phyloP scores from a whole-genome alignment of 2,329 filamentous ascomycete species.

The Cylindrodendrum hubeiense region DNA sequence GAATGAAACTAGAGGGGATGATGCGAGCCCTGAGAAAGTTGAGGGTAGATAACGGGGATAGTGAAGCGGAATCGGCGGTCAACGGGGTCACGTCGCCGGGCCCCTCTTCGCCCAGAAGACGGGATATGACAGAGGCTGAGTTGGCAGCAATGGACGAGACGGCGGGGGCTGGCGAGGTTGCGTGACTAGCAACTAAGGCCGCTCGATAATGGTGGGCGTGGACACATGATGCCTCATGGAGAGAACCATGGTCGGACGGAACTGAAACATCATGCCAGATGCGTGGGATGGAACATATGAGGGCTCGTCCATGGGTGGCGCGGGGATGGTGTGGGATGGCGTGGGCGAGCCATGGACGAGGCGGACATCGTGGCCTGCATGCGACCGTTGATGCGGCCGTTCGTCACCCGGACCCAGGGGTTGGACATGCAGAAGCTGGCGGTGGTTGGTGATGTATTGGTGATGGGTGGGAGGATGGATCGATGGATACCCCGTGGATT shows the following conservation, averaged over 20 bases:
- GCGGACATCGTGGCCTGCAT: conserved; percentile 30
- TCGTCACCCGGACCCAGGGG: conserved; percentile 25
- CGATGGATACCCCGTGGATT: conserved; percentile 38
- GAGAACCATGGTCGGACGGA: conserved; percentile 25
- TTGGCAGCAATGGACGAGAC: conserved; percentile 29
- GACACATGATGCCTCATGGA: conserved; percentile 26
- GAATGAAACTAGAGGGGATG: conserved; percentile 83
- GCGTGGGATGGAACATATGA: conserved; percentile 37
- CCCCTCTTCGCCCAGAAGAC: conserved; percentile 19
- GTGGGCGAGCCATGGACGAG: conserved; percentile 24
- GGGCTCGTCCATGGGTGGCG: conserved; percentile 37
- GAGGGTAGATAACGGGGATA: conserved; percentile 40
- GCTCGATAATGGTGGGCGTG: conserved; percentile 24
- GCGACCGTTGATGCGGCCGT: conserved; percentile 17
- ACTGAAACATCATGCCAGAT: conserved; percentile 39
- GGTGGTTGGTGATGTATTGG: conserved; percentile 1
- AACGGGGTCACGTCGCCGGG: conserved; percentile 32
- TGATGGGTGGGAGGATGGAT: conserved; percentile 31
- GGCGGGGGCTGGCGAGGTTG: conserved; percentile 32
- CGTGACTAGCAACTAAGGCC: conserved; percentile 11
- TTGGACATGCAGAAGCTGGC: conserved; percentile 16
- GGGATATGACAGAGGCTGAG: conserved; percentile 35
- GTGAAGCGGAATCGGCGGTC: conserved; percentile 20
- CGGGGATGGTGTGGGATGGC: conserved; percentile 29
- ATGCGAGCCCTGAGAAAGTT: conserved; percentile 80